phyloP scores from a whole-genome alignment of 106 monocot species.

The Platanthera zijinensis region DNA sequence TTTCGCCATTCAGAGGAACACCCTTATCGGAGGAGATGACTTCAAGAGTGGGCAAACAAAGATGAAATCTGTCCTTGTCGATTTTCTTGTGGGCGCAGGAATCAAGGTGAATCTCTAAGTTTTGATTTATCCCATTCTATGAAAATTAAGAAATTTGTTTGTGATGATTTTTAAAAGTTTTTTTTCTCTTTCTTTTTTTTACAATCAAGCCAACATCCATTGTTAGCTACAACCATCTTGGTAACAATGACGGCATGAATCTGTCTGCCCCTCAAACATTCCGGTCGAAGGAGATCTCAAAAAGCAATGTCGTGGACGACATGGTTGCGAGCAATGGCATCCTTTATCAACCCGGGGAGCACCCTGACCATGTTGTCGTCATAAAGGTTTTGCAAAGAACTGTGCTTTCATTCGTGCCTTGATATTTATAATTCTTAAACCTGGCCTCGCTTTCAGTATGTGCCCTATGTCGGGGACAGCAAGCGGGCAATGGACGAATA shows the following conservation, averaged over 20 bases:
- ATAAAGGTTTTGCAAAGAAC: slow-evolving; percentile 52
- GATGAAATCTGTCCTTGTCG: slow-evolving; percentile 95
- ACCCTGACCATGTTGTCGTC: slow-evolving; percentile 94
- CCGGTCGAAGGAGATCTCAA: slow-evolving; percentile 95
- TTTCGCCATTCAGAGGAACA: slow-evolving; percentile 76
- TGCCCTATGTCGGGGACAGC: slow-evolving; percentile 95
- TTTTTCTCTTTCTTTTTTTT: neutral
- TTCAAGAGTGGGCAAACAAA: slow-evolving; percentile 99
- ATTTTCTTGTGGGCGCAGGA: slow-evolving; percentile 97
- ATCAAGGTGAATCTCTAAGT: slow-evolving; percentile 60
- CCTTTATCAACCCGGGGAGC: slow-evolving; percentile 92
- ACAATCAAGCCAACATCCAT: slow-evolving; percentile 76
- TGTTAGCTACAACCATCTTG: slow-evolving; percentile 98
- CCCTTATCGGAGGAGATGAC: slow-evolving; percentile 91
- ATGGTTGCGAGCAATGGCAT: slow-evolving; percentile 95
- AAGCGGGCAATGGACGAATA: slow-evolving; percentile 99
- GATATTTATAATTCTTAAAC: neutral
- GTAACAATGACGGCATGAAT: slow-evolving; percentile 99
- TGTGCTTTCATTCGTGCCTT: neutral
- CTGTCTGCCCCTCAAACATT: slow-evolving; percentile 96
- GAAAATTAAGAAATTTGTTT: neutral
- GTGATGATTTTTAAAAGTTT: neutral
- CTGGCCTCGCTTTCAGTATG: slow-evolving; percentile 42
- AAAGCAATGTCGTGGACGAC: slow-evolving; percentile 98
- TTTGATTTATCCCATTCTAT: neutral